phyloP scores from a whole-genome alignment of 768 basidiomycete species.

The Xanthoconium stramineum region DNA sequence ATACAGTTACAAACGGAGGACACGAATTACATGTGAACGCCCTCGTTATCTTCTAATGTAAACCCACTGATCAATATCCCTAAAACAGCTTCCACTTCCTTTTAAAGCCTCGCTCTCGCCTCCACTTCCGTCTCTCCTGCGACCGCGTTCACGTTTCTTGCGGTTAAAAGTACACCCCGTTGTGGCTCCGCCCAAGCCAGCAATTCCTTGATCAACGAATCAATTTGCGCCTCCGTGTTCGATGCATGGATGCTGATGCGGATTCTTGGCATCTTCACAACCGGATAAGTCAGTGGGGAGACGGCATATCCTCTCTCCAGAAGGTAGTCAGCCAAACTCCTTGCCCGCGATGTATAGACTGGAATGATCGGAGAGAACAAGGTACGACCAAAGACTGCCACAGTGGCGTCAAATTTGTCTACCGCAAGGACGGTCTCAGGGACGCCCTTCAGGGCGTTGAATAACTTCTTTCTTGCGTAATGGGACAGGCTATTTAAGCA shows the following conservation, averaged over 20 bases:
- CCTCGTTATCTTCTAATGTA: too few relatives aligned
- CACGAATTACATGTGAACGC: too few relatives aligned
- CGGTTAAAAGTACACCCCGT: not conserved
- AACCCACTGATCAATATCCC: too few relatives aligned
- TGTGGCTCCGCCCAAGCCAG: constrained; percentile 11
- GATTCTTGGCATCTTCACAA: constrained; percentile 15
- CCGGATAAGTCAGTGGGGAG: constrained; percentile 9
- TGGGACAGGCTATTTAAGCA: constrained; percentile 3
- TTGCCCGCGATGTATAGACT: constrained; percentile 11
- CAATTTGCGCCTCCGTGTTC: constrained; percentile 19
- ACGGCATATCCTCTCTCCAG: constrained; percentile 14
- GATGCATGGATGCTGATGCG: constrained; percentile 16
- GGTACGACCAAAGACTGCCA: not conserved
- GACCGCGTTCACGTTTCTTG: not conserved
- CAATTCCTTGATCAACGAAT: constrained; percentile 7
- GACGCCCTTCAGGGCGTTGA: not conserved
- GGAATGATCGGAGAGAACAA: constrained; percentile 21
- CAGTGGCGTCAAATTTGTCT: not conserved
- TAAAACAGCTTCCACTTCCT: not conserved
- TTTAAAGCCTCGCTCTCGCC: constrained; percentile 16
- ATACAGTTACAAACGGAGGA: too few relatives aligned
- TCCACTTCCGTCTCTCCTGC: not conserved
- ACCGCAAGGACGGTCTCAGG: constrained; percentile 10
- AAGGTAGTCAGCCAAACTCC: constrained; percentile 14
- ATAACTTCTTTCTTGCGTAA: constrained; percentile 15